Evolutionary conservation across 129 eudicot genomes (phyloP).

Genomic region (Kitagawia praeruptora): DNA sequence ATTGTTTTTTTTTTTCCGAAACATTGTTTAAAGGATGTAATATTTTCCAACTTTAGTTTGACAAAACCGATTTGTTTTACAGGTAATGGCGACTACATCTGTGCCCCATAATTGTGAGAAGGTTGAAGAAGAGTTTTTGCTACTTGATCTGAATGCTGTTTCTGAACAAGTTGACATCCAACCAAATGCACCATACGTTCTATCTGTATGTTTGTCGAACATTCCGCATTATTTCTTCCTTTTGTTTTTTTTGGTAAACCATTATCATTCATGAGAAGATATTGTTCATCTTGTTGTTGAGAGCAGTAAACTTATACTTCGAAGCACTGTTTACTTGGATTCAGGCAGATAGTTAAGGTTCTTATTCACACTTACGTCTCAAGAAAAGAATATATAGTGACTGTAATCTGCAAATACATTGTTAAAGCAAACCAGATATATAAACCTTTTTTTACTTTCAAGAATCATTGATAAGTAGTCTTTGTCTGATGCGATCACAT

Average conservation of each 20-base stretch:
- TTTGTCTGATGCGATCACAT: no score
- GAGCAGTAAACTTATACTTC: background rate
- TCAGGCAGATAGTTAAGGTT: background rate
- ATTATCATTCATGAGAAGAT: background rate
- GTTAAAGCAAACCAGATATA: background rate
- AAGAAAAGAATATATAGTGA: background rate
- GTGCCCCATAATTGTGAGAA: constrained; percentile 6
- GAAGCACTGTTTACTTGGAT: background rate
- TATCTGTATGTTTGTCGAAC: constrained; percentile 40
- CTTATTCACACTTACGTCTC: background rate
- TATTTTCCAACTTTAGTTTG: background rate
- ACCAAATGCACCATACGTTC: constrained; percentile 59
- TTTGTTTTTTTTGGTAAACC: background rate
- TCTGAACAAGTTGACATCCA: constrained; percentile 45
- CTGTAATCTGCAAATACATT: background rate
- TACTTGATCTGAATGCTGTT: constrained; percentile 54
- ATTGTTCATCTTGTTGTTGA: background rate
- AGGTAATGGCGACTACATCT: constrained; percentile 26
- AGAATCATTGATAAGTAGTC: no score
- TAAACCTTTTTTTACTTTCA: no score
- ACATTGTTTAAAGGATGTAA: background rate
- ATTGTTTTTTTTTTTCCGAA: background rate
- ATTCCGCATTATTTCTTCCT: background rate
- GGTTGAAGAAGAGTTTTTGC: constrained; percentile 53
- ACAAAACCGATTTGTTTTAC: background rate